Percentiles rank a stretch among this genome's conserved stretches.
Conservation (phyloP, 2,329 filamentous ascomycete genomes). For the Aspergillus ustus region DNA sequence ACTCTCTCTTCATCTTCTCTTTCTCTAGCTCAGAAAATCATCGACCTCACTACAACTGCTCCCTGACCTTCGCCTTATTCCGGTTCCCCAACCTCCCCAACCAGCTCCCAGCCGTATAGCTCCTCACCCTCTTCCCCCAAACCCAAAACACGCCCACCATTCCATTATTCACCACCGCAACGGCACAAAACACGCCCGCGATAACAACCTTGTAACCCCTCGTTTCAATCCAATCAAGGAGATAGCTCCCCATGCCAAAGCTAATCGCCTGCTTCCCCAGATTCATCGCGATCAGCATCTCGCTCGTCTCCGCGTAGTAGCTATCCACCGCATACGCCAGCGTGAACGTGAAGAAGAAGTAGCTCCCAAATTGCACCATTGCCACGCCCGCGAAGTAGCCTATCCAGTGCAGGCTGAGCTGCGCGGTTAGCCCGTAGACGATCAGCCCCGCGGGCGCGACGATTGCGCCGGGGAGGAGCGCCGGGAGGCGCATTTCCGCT, state of each 20-base stretch:
- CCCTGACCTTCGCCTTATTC: neutral
- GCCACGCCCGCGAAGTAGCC: slow-evolving; percentile 56
- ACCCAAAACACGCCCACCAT: slow-evolving; percentile 56
- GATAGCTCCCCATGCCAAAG: slow-evolving; percentile 57
- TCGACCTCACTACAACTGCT: neutral
- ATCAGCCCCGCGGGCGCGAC: slow-evolving; percentile 38
- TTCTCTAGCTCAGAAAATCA: too few species aligned
- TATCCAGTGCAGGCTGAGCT: slow-evolving; percentile 39
- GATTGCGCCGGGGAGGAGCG: slow-evolving; percentile 32
- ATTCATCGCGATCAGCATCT: slow-evolving; percentile 67
- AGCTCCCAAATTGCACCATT: slow-evolving; percentile 56
- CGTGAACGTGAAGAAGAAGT: slow-evolving; percentile 63
- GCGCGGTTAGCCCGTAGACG: slow-evolving; percentile 38
- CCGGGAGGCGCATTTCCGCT: slow-evolving; percentile 43
- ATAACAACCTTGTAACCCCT: slow-evolving; percentile 59
- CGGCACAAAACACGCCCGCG: slow-evolving; percentile 53
- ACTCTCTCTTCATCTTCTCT: too few species aligned
- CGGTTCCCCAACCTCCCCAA: slow-evolving; percentile 45
- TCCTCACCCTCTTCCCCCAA: slow-evolving; percentile 56
- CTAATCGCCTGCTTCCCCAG: slow-evolving; percentile 62
- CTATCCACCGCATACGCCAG: slow-evolving; percentile 66
- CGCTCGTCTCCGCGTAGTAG: slow-evolving; percentile 62
- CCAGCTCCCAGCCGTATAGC: slow-evolving; percentile 53
- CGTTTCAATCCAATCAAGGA: slow-evolving; percentile 56
- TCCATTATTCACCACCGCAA: slow-evolving; percentile 57